Evolutionary conservation across 805 yeast species (phyloP).

Genomic region (Ogataea trehalophila): DNA sequence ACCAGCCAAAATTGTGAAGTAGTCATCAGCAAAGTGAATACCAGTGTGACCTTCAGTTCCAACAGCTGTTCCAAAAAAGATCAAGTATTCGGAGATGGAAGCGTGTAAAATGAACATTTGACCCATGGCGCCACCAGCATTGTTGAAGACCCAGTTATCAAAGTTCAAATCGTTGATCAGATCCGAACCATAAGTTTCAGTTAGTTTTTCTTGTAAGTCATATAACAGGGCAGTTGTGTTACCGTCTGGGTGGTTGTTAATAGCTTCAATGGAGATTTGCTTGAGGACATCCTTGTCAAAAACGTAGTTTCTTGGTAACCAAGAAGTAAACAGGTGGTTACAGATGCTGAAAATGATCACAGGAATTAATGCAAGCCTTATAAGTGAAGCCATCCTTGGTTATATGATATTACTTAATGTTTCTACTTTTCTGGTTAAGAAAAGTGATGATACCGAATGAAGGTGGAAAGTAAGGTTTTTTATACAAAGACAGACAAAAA

Average conservation of each 20-base stretch:
- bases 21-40: constrained; percentile 95
- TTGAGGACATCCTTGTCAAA: constrained; percentile 67
- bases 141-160: constrained; percentile 93
- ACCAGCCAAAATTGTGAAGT: constrained; percentile 85
- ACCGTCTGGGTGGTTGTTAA: constrained; percentile 49
- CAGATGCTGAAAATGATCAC: constrained; percentile 30
- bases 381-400: constrained; percentile 8
- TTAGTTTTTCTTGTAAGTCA: constrained; percentile 54
- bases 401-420: no score
- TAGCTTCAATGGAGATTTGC: constrained; percentile 49
- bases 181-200: constrained; percentile 60
- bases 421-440: no score
- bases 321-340: constrained; percentile 43
- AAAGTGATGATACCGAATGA: background rate
- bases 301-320: constrained; percentile 67
- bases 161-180: constrained; percentile 64
- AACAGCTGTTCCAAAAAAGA: constrained; percentile 86
- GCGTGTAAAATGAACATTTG: constrained; percentile 94
- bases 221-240: constrained; percentile 59
- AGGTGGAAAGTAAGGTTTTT: background rate
- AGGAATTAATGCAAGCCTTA: constrained; percentile 20
- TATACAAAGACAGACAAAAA: no score
- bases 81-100: constrained; percentile 86
- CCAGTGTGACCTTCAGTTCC: constrained; percentile 98
- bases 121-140: constrained; percentile 99